Conservation (phyloP, 2,329 filamentous ascomycete genomes). For the Neurospora sp. region DNA sequence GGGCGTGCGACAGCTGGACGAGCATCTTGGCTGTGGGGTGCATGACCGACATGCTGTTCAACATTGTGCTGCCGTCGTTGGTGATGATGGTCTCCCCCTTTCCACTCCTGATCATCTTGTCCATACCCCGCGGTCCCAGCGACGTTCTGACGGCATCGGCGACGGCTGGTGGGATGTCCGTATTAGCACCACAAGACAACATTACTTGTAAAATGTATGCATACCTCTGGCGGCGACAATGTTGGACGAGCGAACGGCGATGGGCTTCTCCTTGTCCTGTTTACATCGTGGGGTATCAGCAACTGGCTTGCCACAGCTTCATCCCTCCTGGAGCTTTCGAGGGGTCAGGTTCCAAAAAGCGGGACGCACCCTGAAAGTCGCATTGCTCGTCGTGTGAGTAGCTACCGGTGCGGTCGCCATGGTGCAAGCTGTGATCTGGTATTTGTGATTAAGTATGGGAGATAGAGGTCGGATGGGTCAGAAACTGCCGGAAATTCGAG, state of each 20-base stretch:
- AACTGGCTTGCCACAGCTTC: neutral
- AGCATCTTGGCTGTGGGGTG: conserved; percentile 99
- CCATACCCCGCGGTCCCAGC: conserved; percentile 92
- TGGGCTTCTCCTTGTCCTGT: conserved; percentile 92
- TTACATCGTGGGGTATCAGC: conserved; percentile 5
- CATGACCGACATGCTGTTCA: conserved; percentile 98
- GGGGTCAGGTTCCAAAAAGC: conserved; percentile 8
- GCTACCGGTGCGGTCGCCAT: conserved; percentile 37
- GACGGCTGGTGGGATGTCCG: conserved; percentile 53
- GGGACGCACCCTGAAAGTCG: conserved; percentile 44
- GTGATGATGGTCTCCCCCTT: conserved; percentile 98
- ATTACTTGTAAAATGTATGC: conserved; percentile 12
- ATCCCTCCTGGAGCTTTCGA: neutral
- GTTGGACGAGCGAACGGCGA: conserved; percentile 91
- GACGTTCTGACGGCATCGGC: conserved; percentile 97
- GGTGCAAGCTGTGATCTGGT: conserved; percentile 5
- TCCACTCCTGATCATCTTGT: conserved; percentile 98
- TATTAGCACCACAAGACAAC: conserved; percentile 19
- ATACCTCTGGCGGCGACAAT: conserved; percentile 93
- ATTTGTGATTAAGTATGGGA: neutral
- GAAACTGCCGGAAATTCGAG: neutral
- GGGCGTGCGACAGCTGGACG: conserved; percentile 90
- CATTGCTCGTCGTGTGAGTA: conserved; percentile 35
- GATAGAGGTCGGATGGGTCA: neutral
- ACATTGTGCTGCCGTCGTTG: conserved; percentile 98